Evolutionary conservation across 169 alveolate genomes (phyloP).

Genomic region (Plasmodium adleri): DNA sequence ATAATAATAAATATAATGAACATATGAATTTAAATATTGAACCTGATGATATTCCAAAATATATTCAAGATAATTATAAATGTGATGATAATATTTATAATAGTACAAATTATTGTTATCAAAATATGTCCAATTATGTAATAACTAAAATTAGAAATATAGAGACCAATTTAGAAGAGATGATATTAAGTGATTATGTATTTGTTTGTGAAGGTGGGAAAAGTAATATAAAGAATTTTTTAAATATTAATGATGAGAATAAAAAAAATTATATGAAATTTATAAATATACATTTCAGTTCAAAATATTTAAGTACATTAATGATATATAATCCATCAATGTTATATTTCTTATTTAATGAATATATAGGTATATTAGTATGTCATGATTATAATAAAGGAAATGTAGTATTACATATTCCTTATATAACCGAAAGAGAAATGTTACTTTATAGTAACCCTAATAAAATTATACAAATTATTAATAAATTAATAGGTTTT

Average conservation of each 20-base stretch:
- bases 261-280: conserved; percentile 83
- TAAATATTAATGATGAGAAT: conserved; percentile 75
- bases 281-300: conserved; percentile 90
- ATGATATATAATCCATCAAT: conserved; percentile 86
- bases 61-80: not conserved
- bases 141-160: conserved; percentile 37
- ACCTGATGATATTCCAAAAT: not conserved
- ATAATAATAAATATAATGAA: not conserved
- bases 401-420: conserved; percentile 93
- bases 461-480: conserved; percentile 73
- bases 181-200: conserved; percentile 83
- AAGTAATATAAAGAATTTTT: conserved; percentile 58
- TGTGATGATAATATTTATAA: conserved; percentile 2
- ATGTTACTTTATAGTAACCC: conserved; percentile 27
- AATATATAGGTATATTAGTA: conserved; percentile 90
- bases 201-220: conserved; percentile 84
- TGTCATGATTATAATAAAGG: conserved; percentile 89
- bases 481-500: conserved; percentile 82
- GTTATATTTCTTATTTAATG: conserved; percentile 90
- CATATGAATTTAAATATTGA: not conserved
- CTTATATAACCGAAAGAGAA: conserved; percentile 89
- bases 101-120: not conserved
- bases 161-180: conserved; percentile 77
- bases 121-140: conserved; percentile 8
- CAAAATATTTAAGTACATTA: conserved; percentile 81